Evolutionary conservation across 768 basidiomycete species (phyloP).

Genomic region (Leucocoprinus sp.): DNA sequence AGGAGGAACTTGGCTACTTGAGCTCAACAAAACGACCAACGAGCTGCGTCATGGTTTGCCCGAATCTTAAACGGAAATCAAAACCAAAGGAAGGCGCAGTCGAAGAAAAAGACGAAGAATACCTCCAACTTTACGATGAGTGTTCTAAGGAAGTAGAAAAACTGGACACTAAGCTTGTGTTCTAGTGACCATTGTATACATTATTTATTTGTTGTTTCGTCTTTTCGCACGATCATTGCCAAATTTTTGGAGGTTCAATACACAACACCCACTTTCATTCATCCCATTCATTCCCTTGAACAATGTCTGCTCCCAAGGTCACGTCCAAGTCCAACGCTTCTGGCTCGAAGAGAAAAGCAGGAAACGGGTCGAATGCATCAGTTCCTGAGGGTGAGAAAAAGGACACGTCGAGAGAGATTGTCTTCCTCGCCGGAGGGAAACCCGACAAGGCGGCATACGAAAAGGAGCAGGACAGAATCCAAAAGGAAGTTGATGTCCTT

Average conservation of each 20-base stretch:
- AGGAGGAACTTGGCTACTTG: constrained; percentile 93
- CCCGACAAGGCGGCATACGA: constrained; percentile 87
- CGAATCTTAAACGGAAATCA: constrained; percentile 64
- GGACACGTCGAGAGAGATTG: constrained; percentile 37
- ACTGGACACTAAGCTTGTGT: constrained; percentile 62
- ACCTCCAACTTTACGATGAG: constrained; percentile 80
- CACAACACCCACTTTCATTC: constrained; percentile 4
- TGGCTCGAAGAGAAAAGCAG: constrained; percentile 36
- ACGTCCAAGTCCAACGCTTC: constrained; percentile 43
- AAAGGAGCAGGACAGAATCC: constrained; percentile 75
- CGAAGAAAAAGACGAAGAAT: constrained; percentile 74
- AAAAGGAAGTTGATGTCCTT: constrained; percentile 74
- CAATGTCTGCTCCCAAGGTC: constrained; percentile 46
- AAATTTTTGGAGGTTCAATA: constrained; percentile 13
- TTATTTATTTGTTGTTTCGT: constrained; percentile 5
- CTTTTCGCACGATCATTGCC: constrained; percentile 19
- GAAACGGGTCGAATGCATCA: constrained; percentile 42
- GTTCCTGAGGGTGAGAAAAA: constrained; percentile 33
- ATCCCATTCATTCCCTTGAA: constrained; percentile 15
- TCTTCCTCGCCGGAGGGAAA: constrained; percentile 38
- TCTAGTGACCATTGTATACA: constrained; percentile 29
- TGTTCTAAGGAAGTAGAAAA: constrained; percentile 79
- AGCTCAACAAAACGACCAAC: constrained; percentile 98
- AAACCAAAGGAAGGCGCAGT: constrained; percentile 49
- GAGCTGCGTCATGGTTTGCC: constrained; percentile 94